Base-by-base conservation (phyloP, 1,284 basidiomycete species). In the Puccinia horiana region DNA sequence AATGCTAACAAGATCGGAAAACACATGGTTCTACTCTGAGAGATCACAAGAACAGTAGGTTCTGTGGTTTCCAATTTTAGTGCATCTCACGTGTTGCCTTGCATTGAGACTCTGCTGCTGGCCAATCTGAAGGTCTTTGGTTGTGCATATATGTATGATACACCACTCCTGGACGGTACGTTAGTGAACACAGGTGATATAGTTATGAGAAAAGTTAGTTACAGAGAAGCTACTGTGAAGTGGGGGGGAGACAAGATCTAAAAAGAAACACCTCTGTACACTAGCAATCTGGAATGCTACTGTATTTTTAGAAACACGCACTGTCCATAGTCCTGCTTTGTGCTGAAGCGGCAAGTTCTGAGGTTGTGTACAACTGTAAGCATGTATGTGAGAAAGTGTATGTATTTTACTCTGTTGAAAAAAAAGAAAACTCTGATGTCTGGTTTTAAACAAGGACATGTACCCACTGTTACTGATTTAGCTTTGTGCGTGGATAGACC, bases 121-220 rank as follows among this genome's bases (percentile, higher is more conserved):
- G 23, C 23, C 23, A n/a, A 32, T 20, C 20, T 58, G 8, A 58
- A 58, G 23, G 56, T 58, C 56, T 58, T 58, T n/a, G 56, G 56
- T 58, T 58, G 56, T 58, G 56, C 56, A 9, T 58, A 58, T n/a
- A 58, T 58, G 29, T 58, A 58, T 58, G 56, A 58, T n/a, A n/a
- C 56, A 23, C 6, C 29, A 58, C 56, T n/a, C 6, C 23, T 9
- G 9, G 29, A 58, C 23, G 56, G 56, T n/a, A n/a, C 29, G 23
- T 20, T 58, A 8, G 29, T 58, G 6, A 20, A 58, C 29, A 58
- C 56, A 6, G 56, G 56, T n/a, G 56, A 58, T n/a, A 58, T 58
- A 58, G 56, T 58, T 9, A 58, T 58, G 56, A 58, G 29, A 32
- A 58, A n/a, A 32, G 56, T 32, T 9, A 32, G 11, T 9, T 6